These are phyloP conservation scores for Rachicladosporium sp. DNA, from an alignment of 2,329 filamentous ascomycete species.

Conservation along the genomic window DNA sequence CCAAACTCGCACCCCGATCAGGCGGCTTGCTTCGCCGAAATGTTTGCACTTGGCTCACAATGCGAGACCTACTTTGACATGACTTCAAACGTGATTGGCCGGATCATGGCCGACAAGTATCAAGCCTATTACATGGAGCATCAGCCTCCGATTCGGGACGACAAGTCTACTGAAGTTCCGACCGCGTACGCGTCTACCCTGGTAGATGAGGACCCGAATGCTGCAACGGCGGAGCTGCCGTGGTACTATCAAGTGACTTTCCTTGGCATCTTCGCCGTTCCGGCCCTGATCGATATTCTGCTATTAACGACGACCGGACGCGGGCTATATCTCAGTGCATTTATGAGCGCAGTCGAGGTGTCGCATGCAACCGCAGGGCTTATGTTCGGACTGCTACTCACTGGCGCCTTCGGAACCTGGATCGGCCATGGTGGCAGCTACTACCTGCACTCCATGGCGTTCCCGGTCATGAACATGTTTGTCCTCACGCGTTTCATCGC, in stretches of 20 bases:
- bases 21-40: slow-evolving; percentile 50
- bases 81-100: slow-evolving; percentile 11
- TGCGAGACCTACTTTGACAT: slow-evolving; percentile 53
- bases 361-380: slow-evolving; percentile 43
- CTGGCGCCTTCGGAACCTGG: slow-evolving; percentile 51
- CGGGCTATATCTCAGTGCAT: slow-evolving; percentile 48
- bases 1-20: slow-evolving; percentile 51
- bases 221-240: slow-evolving; percentile 14
- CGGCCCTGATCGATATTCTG: slow-evolving; percentile 49
- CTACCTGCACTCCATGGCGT: slow-evolving; percentile 46
- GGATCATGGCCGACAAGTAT: slow-evolving; percentile 10
- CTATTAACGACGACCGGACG: slow-evolving; percentile 47
- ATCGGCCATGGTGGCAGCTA: slow-evolving; percentile 51
- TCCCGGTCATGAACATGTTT: slow-evolving; percentile 44
- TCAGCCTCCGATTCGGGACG: slow-evolving; percentile 10
- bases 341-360: slow-evolving; percentile 39
- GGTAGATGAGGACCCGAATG: slow-evolving; percentile 5
- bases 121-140: slow-evolving; percentile 11
- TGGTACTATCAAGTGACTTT: slow-evolving; percentile 43
- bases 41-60: slow-evolving; percentile 50
- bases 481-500: slow-evolving; percentile 38
- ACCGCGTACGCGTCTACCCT: slow-evolving; percentile 11
- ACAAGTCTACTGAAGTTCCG: slow-evolving; percentile 10
- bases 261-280: slow-evolving; percentile 50
- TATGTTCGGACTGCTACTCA: slow-evolving; percentile 44